Evolutionary conservation across 768 basidiomycete species (phyloP), one percentile per base, ranked within the genome.

Genomic region (Termitomyces sp.): DNA sequence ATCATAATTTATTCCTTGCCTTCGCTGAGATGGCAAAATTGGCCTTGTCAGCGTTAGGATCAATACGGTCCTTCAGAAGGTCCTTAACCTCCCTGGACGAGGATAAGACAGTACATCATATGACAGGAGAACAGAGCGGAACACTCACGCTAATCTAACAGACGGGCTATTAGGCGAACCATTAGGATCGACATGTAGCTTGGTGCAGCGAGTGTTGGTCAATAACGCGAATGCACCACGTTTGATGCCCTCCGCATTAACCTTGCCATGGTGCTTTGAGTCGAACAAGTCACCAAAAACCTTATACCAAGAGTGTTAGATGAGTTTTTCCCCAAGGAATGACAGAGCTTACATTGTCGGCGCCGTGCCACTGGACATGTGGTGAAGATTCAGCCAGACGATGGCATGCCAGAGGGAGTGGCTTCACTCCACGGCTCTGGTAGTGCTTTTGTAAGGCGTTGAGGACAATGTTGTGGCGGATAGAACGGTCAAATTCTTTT

Each of bases 311-410:
- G 33, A n/a, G 6, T 2, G n/a, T 25, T 33, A 11, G 10, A 6
- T 25, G 22, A 1, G 1, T 3, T 12, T 4, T 16, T 3, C 1
- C 23, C 5, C 4, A 23, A 35, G 16, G 15, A 13, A 22, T 5
- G 1, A 23, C 16, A n/a, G 15, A n/a, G 33, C 33, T 10, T 35
- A 25, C 47, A 3, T 48, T 48, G 16, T 48, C 47, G 10, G 47
- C 47, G 35, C 33, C 47, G 16, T 48, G 47, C 47, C 47, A 48
- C n/a, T 36, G 47, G n/a, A 48, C 47, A 48, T 48, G 35, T 1
- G 47, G 47, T 7, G 47, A 48, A 2, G 23, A 5, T 20, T 48
- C 33, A 6, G 7, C 33, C 5, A 48, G 47, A 48, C 47, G 47
- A 5, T 48, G 47, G 11, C 47, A 48, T 10, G 47, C 47, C 15